Evolutionary conservation across 495 filamentous ascomycete genomes (phyloP).

Genomic region (Entonaema liquescens): DNA sequence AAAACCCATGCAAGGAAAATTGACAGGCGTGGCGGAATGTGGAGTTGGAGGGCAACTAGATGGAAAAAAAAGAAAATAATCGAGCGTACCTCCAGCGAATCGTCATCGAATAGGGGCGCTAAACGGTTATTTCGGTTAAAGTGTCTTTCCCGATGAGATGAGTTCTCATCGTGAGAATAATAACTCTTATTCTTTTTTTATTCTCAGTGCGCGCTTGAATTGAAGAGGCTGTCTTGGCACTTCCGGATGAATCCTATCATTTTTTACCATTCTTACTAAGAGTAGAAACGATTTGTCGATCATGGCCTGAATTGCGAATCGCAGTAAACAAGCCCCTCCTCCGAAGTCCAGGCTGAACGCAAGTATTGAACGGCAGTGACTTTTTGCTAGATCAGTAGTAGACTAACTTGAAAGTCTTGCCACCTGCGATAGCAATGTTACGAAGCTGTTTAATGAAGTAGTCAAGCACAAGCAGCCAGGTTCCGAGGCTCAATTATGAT

Average conservation of each 20-base stretch:
- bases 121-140: constrained; percentile 41
- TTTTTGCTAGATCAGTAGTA: not conserved
- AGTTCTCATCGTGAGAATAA: constrained; percentile 10
- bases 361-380: constrained; percentile 30
- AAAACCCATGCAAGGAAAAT: constrained; percentile 32
- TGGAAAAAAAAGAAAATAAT: constrained; percentile 6
- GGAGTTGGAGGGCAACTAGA: constrained; percentile 38
- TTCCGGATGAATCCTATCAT: constrained; percentile 28
- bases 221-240: constrained; percentile 26
- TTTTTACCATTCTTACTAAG: constrained; percentile 19
- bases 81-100: constrained; percentile 16
- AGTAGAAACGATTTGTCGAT: constrained; percentile 24
- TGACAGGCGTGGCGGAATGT: constrained; percentile 38
- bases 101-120: constrained; percentile 16
- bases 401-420: not conserved
- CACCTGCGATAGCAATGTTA: not conserved
- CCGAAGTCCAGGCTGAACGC: constrained; percentile 28
- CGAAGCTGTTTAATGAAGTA: not conserved
- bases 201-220: constrained; percentile 12
- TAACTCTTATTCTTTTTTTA: not conserved
- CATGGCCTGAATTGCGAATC: constrained; percentile 34
- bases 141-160: constrained; percentile 28
- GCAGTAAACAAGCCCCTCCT: constrained; percentile 23
- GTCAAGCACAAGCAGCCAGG: too few relatives aligned
- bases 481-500: not conserved